Evolutionary conservation across 306 rosid genomes (phyloP), one percentile per base, ranked within the genome.

Genomic region (Citrullus mucosospermus): DNA sequence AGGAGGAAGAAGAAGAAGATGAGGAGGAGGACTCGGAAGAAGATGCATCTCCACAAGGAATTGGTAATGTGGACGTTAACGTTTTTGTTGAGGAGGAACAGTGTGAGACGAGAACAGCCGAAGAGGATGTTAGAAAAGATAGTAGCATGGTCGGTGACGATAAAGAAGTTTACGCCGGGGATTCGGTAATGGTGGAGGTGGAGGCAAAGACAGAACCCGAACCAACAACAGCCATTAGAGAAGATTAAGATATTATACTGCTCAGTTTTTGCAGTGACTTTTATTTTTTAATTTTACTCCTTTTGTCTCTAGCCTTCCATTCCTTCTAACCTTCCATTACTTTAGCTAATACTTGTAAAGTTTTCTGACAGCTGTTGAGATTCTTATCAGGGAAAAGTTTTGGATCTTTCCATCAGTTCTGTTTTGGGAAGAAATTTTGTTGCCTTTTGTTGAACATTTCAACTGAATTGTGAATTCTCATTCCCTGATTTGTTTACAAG

Each of bases 1-100:
- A 80, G 79, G 87, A 54, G 75, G 88, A 88, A 0, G 73, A 81
- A 68, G 87, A 81, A 70, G 87, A 80, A 0, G 81, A 71, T 18
- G 48, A 54, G 44, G 87, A 87, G 16, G 73, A 81, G 50, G 86
- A 82, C 43, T 60, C 76, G 1, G 81, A 72, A 39, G 50, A 54
- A 78, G 88, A 87, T 76, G 80, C 79, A 77, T 84, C 63, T 57
- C 84, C 70, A 20, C 82, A 30, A 51, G 36, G 73, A 17, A 85
- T 75, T 44, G 32, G 76, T 25, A 76, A 73, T 69, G 77, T 85
- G 66, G 85, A 80, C 56, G 72, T 81, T 34, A 85, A 85, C 38
- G 80, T 75, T 72, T 78, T 67, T 63, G 62, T 77, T 2, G 77
- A 84, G 72, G 81, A 60, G 78, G 79, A 59, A 80, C 85, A 25